Evolutionary conservation across 495 filamentous ascomycete species (phyloP), one percentile per base, ranked within the genome.

Genomic region (Daldinia decipiens): DNA sequence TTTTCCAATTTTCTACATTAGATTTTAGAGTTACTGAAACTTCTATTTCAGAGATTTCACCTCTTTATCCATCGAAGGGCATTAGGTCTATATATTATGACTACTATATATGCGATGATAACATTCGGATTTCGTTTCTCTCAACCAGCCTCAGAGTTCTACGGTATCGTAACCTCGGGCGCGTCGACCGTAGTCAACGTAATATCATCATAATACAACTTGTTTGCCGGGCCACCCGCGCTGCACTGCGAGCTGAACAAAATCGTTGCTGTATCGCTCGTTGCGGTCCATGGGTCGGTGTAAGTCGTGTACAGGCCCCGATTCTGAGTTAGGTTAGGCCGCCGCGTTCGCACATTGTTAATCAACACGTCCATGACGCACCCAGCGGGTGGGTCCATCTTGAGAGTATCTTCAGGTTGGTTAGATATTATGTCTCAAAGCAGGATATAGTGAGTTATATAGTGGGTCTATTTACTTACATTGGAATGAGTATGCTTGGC

Each of bases 161-260:
- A 52, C 5, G 24, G 12, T 24, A 2, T 7, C 21, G 26, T 52
- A 27, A 52, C 50, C 50, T 52, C 11, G 6, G 50, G 50, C 50
- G 24, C 50, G 9, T 52, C 50, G 15, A 52, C 50, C 24, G 50
- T 26, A 15, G 50, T 52, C 26, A 52, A 52, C 24, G 50, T 52
- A 52, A 52, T 11, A 52, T 52, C 26, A 8, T 52, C 26, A 27
- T 52, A 52, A 21, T 45, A 45, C 24, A 52, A 8, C 15, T n/a
- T 52, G 11, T 29, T 27, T 19, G 21, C n/a, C 11, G 50, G 26
- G 4, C 50, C 26, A 19, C 50, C 50, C 4, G 50, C 15, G 6
- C 15, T 21, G 11, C 50, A 52, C 50, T 52, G 40, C 1, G 40
- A 45, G 4, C 40, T 45, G 17, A 45, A 45, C 40, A 45, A 3